Evolutionary conservation across 306 rosid species (phyloP).

Genomic region (Ormosia semicastrata): DNA sequence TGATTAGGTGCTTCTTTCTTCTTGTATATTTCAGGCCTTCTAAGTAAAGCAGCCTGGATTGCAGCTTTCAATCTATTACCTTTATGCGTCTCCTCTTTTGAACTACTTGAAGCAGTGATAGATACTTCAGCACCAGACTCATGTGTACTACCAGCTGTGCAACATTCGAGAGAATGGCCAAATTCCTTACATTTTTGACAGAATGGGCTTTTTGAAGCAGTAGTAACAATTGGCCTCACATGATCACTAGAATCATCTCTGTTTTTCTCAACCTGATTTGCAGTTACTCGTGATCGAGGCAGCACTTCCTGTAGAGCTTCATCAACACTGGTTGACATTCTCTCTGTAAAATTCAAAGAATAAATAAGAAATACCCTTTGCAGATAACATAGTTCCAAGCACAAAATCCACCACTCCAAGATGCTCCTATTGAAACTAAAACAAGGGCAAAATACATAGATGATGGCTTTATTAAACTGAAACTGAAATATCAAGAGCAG

Average conservation of each 20-base stretch:
- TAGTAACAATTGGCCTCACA: slow-evolving; percentile 33
- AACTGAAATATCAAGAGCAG: slow-evolving; percentile 22
- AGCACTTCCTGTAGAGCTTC: slow-evolving; percentile 50
- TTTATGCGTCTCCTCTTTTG: slow-evolving; percentile 52
- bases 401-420: slow-evolving; percentile 34
- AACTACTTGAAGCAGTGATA: slow-evolving; percentile 43
- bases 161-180: slow-evolving; percentile 64
- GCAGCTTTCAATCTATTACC: slow-evolving; percentile 83
- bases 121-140: slow-evolving; percentile 55
- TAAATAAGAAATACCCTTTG: slow-evolving; percentile 36
- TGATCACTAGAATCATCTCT: slow-evolving; percentile 48
- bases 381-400: slow-evolving; percentile 34
- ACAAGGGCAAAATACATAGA: slow-evolving; percentile 14
- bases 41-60: slow-evolving; percentile 76
- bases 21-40: slow-evolving; percentile 81
- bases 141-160: slow-evolving; percentile 42
- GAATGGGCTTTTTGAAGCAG: slow-evolving; percentile 43
- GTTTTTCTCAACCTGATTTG: slow-evolving; percentile 55
- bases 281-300: slow-evolving; percentile 46
- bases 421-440: slow-evolving; percentile 41
- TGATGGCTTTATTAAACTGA: neutral
- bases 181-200: slow-evolving; percentile 71
- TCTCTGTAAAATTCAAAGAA: slow-evolving; percentile 46
- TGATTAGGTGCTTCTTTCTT: slow-evolving; percentile 61
- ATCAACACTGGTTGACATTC: slow-evolving; percentile 36